phyloP scores from a whole-genome alignment of 1,139 yeast species.

The Sugiyamaella grinbergsii region DNA sequence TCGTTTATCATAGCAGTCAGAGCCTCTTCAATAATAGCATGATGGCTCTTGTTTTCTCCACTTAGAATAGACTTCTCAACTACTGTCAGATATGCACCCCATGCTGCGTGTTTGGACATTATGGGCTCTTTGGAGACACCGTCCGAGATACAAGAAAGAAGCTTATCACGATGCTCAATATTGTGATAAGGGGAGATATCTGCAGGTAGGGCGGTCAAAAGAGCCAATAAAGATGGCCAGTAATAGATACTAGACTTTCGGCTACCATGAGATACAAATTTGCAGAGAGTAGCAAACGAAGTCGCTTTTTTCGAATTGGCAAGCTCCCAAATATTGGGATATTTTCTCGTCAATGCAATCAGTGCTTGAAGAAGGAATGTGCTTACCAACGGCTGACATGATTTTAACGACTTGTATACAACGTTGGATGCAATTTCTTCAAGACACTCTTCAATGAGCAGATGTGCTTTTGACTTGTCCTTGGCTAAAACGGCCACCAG shows the following conservation, averaged over 20 bases:
- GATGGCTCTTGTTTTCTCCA: not conserved
- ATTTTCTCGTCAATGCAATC: conserved; percentile 33
- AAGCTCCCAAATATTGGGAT: conserved; percentile 36
- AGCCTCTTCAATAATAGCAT: conserved; percentile 14
- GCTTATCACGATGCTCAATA: not conserved
- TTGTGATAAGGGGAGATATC: conserved; percentile 29
- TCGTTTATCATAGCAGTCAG: conserved; percentile 20
- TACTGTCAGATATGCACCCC: conserved; percentile 34
- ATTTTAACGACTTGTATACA: conserved; percentile 37
- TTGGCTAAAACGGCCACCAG: conserved; percentile 27
- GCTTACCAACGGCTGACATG: conserved; percentile 34
- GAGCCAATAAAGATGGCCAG: conserved; percentile 37
- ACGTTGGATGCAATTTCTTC: conserved; percentile 34
- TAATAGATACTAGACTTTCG: conserved; percentile 34
- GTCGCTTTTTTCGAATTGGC: conserved; percentile 30
- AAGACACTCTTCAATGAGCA: conserved; percentile 31
- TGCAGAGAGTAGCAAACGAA: conserved; percentile 23
- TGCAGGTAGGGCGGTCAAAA: conserved; percentile 31
- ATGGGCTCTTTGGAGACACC: conserved; percentile 37
- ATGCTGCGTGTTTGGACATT: conserved; percentile 28
- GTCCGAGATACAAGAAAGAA: conserved; percentile 32
- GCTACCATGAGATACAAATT: conserved; percentile 30
- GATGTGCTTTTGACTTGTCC: conserved; percentile 19
- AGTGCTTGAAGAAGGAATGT: conserved; percentile 38
- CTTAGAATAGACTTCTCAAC: conserved; percentile 26